Percentiles rank a stretch among this genome's conserved stretches.
Conservation (phyloP, 2,329 filamentous ascomycete species). For the Cladosporium sp. region DNA sequence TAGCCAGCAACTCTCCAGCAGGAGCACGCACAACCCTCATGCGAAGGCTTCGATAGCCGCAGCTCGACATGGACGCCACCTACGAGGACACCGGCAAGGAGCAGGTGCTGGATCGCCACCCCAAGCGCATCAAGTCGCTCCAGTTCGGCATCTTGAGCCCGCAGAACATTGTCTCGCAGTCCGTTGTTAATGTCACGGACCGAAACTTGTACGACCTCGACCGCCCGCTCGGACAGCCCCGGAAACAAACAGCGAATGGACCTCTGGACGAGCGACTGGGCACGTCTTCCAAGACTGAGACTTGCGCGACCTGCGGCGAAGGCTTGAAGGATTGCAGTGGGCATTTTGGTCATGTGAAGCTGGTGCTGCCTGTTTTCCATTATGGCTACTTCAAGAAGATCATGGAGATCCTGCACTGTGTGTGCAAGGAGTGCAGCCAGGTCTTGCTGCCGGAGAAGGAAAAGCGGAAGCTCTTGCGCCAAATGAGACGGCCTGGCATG, state of each 20-base stretch:
- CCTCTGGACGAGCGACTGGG: conserved; percentile 84
- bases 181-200: conserved; percentile 90
- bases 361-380: conserved; percentile 89
- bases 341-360: conserved; percentile 88
- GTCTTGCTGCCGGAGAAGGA: conserved; percentile 78
- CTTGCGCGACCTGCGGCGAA: conserved; percentile 77
- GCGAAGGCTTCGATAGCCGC: conserved; percentile 9
- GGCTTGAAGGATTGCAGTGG: conserved; percentile 80
- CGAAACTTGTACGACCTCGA: conserved; percentile 87
- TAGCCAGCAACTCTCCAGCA: too few species aligned
- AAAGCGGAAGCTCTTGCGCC: conserved; percentile 68
- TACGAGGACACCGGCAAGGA: conserved; percentile 52
- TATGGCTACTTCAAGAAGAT: conserved; percentile 94
- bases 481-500: conserved; percentile 71
- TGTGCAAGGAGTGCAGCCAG: conserved; percentile 87
- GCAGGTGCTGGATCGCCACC: conserved; percentile 81
- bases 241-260: conserved; percentile 71
- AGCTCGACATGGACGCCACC: conserved; percentile 9
- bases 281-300: conserved; percentile 74
- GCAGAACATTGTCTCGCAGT: conserved; percentile 92
- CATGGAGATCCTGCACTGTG: conserved; percentile 84
- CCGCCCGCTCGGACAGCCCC: conserved; percentile 43
- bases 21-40: conserved; percentile 5
- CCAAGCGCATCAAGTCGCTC: conserved; percentile 86
- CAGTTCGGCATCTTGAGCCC: conserved; percentile 86